phyloP scores from a whole-genome alignment of 2,329 filamentous ascomycete species.

The Aspergillus latus region DNA sequence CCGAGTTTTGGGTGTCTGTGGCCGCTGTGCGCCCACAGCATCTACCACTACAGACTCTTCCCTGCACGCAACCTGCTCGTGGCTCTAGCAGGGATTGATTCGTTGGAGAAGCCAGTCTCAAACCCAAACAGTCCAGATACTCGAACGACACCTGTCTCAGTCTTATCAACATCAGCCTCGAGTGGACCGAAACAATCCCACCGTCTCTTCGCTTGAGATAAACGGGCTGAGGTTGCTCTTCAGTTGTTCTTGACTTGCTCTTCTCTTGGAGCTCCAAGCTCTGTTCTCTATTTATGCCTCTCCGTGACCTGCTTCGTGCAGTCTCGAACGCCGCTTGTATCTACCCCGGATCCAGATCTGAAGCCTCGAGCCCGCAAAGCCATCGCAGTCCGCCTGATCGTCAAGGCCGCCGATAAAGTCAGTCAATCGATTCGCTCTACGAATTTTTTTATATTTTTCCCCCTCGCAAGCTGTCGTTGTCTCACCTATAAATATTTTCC shows the following conservation, averaged over 20 bases:
- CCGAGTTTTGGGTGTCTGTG: background rate
- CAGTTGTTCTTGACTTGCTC: background rate
- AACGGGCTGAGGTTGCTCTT: background rate
- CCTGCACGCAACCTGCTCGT: constrained; percentile 10
- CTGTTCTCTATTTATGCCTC: background rate
- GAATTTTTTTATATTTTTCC: background rate
- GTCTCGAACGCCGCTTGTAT: background rate
- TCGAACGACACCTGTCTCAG: background rate
- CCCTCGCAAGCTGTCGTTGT: background rate
- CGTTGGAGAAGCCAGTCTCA: background rate
- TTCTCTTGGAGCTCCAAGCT: background rate
- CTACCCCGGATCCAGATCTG: constrained; percentile 17
- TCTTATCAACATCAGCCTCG: constrained; percentile 1
- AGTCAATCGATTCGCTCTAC: background rate
- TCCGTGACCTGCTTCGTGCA: background rate
- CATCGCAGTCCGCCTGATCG: constrained; percentile 2
- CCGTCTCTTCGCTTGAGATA: constrained; percentile 10
- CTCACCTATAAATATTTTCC: constrained; percentile 5
- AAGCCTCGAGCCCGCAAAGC: background rate
- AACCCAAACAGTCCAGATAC: background rate
- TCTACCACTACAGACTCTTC: background rate
- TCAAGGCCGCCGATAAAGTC: background rate
- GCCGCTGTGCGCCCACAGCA: background rate
- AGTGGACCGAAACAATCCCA: constrained; percentile 12
- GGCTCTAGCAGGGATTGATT: background rate